Conservation (phyloP, 768 basidiomycete genomes). For the Suillus spraguei region DNA sequence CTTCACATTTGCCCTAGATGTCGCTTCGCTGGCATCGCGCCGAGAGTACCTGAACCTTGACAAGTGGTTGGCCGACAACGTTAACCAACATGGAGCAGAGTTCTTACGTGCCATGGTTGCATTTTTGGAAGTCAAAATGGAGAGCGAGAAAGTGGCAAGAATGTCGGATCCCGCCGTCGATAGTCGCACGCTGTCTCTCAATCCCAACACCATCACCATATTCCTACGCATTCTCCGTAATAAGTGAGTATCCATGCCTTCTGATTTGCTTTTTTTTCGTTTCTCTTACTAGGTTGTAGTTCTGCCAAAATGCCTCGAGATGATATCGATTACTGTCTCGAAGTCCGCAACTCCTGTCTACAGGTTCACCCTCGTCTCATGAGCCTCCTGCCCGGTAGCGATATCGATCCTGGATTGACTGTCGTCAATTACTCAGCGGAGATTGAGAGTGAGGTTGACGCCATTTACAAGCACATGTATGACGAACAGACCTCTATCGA, state of each 20-base stretch:
- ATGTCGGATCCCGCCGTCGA: conserved; percentile 79
- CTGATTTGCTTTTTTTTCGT: not conserved
- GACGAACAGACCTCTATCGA: conserved; percentile 93
- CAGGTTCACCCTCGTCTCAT: conserved; percentile 97
- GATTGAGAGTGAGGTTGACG: conserved; percentile 91
- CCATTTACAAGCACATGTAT: conserved; percentile 98
- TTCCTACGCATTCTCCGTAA: conserved; percentile 89
- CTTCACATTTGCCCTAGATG: conserved; percentile 89
- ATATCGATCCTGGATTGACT: conserved; percentile 87
- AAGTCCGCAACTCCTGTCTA: conserved; percentile 90
- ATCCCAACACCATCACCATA: conserved; percentile 86
- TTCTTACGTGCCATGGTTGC: conserved; percentile 87
- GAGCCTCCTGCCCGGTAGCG: conserved; percentile 85
- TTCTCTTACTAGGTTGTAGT: conserved; percentile 38
- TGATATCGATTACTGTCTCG: conserved; percentile 84
- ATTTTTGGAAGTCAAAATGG: conserved; percentile 93
- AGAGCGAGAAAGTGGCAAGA: conserved; percentile 77
- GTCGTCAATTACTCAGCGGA: conserved; percentile 88
- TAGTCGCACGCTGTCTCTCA: conserved; percentile 83
- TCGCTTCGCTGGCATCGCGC: conserved; percentile 91
- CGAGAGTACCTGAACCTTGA: conserved; percentile 94
- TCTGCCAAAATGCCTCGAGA: conserved; percentile 72
- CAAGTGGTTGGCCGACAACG: conserved; percentile 94
- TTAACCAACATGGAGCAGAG: conserved; percentile 77
- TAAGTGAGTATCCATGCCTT: conserved; percentile 51